Percentiles rank a stretch among this genome's conserved stretches.
Conservation (phyloP, 2,329 filamentous ascomycete genomes). For the Stagonosporopsis cucurbitacearum region DNA sequence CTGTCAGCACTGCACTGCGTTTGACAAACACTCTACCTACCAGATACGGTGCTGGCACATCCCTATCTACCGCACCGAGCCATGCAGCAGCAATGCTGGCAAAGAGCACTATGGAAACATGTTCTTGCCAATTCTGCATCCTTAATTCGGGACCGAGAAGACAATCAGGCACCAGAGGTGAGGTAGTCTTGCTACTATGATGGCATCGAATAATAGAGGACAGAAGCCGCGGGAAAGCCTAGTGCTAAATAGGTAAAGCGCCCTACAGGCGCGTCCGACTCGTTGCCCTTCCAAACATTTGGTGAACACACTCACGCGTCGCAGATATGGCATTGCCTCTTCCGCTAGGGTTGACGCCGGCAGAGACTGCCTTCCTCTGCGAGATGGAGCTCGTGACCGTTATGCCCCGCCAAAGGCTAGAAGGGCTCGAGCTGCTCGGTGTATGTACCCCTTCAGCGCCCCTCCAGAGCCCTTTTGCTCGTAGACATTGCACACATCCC, state of each 20-base stretch:
- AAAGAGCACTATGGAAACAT: constrained; percentile 29
- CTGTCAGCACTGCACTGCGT: constrained; percentile 7
- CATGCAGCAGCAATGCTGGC: constrained; percentile 36
- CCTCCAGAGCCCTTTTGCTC: constrained; percentile 34
- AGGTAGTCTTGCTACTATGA: constrained; percentile 5
- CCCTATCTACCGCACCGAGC: constrained; percentile 51
- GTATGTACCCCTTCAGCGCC: constrained; percentile 64
- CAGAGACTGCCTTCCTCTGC: constrained; percentile 91
- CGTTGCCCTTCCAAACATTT: constrained; percentile 16
- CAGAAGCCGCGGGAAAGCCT: constrained; percentile 24
- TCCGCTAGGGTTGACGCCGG: constrained; percentile 73
- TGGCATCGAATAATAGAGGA: constrained; percentile 16
- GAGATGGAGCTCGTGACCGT: constrained; percentile 98
- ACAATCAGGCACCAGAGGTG: background rate
- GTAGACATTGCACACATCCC: background rate
- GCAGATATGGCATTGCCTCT: constrained; percentile 66
- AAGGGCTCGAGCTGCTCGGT: constrained; percentile 81
- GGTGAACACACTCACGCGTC: constrained; percentile 33
- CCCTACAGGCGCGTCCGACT: constrained; percentile 17
- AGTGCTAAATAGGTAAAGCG: constrained; percentile 29
- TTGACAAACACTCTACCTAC: constrained; percentile 45
- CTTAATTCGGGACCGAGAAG: background rate
- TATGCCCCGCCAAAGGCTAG: constrained; percentile 87
- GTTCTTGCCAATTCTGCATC: constrained; percentile 32
- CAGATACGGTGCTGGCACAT: constrained; percentile 65